These are phyloP conservation scores for Verticillium tricorpus DNA, from an alignment of 2,329 filamentous ascomycete genomes.

Conservation along the genomic window DNA sequence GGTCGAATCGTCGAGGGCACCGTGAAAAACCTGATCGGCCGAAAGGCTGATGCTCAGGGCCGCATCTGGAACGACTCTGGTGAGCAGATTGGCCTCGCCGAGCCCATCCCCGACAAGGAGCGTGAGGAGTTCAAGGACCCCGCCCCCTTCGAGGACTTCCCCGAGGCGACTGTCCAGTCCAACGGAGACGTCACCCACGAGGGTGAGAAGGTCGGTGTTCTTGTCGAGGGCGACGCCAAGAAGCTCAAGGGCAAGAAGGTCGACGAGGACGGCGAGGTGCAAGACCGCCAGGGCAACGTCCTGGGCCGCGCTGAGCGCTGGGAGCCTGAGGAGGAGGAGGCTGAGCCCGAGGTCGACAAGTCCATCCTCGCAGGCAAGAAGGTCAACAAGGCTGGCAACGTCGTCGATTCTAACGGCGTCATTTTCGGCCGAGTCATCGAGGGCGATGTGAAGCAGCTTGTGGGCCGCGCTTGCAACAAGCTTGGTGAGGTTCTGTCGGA, in stretches of 20 bases:
- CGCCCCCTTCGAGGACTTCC: conserved; percentile 55
- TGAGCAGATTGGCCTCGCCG: conserved; percentile 62
- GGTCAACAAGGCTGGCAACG: conserved; percentile 65
- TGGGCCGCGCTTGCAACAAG: conserved; percentile 60
- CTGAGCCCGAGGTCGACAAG: conserved; percentile 47
- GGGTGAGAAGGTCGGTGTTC: conserved; percentile 52
- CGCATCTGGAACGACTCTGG: conserved; percentile 68
- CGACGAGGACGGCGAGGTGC: conserved; percentile 64
- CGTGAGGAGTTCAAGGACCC: conserved; percentile 41
- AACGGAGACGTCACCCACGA: conserved; percentile 49
- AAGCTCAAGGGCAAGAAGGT: conserved; percentile 61
- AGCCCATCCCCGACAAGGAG: conserved; percentile 56
- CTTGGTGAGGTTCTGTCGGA: conserved; percentile 70
- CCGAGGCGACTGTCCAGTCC: conserved; percentile 46
- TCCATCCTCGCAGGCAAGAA: conserved; percentile 65
- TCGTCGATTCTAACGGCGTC: conserved; percentile 48
- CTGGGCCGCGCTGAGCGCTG: conserved; percentile 66
- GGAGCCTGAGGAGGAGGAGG: conserved; percentile 44
- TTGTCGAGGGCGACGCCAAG: conserved; percentile 61
- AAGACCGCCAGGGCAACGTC: conserved; percentile 63
- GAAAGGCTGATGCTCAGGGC: conserved; percentile 60
- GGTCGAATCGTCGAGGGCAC: conserved; percentile 62
- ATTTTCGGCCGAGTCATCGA: conserved; percentile 64
- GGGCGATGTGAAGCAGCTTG: conserved; percentile 58
- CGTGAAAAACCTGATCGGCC: conserved; percentile 58